A percentile compares a stretch with the other conserved stretches of the same genome.
These are phyloP conservation scores for Daedaleopsis nitida DNA, from an alignment of 768 basidiomycete species.

Conservation along the genomic window DNA sequence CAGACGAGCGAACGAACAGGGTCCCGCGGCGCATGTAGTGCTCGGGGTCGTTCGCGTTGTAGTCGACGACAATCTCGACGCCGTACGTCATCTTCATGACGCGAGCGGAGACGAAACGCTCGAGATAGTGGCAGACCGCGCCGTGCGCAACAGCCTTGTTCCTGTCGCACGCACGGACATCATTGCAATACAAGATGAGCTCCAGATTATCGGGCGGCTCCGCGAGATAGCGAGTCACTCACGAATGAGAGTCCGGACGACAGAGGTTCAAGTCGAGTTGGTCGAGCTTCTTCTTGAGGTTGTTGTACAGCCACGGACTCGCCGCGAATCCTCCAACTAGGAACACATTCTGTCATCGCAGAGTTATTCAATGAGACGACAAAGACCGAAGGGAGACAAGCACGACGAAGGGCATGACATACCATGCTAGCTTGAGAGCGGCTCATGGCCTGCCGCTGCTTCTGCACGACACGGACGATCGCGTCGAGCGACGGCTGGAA, in stretches of 20 bases:
- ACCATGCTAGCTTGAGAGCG: conserved; percentile 24
- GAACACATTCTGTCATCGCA: conserved; percentile 59
- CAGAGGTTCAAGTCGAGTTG: conserved; percentile 59
- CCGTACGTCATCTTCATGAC: conserved; percentile 54
- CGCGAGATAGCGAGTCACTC: conserved; percentile 23
- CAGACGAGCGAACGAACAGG: conserved; percentile 36
- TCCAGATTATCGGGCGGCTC: not conserved
- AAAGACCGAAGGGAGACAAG: too few relatives aligned
- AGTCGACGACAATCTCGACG: conserved; percentile 40
- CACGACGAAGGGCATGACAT: too few relatives aligned
- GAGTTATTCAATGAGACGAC: not conserved
- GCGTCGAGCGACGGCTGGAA: conserved; percentile 47
- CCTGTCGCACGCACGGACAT: conserved; percentile 24
- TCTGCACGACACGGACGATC: conserved; percentile 29
- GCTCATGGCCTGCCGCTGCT: conserved; percentile 1
- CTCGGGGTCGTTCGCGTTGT: conserved; percentile 38
- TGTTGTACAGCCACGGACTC: conserved; percentile 68
- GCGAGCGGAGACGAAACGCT: conserved; percentile 50
- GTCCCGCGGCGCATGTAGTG: conserved; percentile 40
- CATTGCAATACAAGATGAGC: too few relatives aligned
- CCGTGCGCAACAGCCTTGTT: conserved; percentile 59
- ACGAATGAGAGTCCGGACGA: conserved; percentile 81
- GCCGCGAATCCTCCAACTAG: conserved; percentile 83
- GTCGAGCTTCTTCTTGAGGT: conserved; percentile 51
- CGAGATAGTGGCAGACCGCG: conserved; percentile 43